Percentiles rank a stretch among this genome's conserved stretches.
Conservation (phyloP, 2,329 filamentous ascomycete genomes). For the Fusarium miscanthi region DNA sequence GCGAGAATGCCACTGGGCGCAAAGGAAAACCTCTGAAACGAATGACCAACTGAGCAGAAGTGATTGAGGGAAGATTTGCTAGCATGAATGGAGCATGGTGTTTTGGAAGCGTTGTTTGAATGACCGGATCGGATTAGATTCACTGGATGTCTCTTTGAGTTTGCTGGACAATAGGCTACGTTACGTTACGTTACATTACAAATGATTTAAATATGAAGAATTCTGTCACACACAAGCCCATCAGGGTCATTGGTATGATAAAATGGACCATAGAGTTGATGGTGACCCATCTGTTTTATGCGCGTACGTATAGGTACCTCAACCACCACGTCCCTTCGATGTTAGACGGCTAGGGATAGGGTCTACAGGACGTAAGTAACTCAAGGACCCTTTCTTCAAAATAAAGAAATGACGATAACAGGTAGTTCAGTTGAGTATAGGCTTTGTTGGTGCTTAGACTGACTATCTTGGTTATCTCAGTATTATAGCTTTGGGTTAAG, state of each 20-base stretch:
- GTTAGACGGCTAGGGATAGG: too few species aligned
- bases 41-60: background rate
- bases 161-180: constrained; percentile 26
- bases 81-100: constrained; percentile 46
- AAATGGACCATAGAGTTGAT: background rate
- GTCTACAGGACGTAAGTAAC: too few species aligned
- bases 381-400: too few species aligned
- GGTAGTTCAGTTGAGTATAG: too few species aligned
- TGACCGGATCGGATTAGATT: constrained; percentile 19
- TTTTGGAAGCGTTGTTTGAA: constrained; percentile 44
- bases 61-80: constrained; percentile 7
- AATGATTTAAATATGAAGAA: constrained; percentile 11
- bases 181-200: constrained; percentile 17
- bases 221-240: background rate
- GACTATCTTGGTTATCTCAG: too few species aligned
- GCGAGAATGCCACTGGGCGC: constrained; percentile 63
- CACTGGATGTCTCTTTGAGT: constrained; percentile 25
- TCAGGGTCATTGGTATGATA: background rate
- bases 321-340: background rate
- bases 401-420: too few species aligned
- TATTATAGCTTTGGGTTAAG: too few species aligned
- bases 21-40: constrained; percentile 54
- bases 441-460: too few species aligned
- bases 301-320: background rate
- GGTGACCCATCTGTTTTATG: background rate